Percentiles rank a stretch among this genome's conserved stretches.
phyloP scores from a whole-genome alignment of 176 grass and related monocot genomes.

The Alloteropsis semialata region DNA sequence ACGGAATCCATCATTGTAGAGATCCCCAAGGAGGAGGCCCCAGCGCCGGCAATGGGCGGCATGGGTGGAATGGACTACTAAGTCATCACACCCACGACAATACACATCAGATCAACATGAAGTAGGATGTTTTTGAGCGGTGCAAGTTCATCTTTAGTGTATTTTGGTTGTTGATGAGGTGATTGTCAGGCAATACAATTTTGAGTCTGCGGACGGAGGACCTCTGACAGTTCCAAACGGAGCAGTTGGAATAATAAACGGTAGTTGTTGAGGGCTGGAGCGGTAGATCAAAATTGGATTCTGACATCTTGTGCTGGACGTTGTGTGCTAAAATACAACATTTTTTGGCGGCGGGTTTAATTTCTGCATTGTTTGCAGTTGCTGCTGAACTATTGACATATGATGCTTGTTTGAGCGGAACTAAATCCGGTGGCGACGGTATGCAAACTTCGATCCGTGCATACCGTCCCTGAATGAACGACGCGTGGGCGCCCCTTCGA shows the following conservation, averaged over 20 bases:
- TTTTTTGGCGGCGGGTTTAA: background rate
- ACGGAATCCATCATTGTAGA: conserved; percentile 93
- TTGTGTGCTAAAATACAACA: background rate
- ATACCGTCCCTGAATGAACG: too few species aligned
- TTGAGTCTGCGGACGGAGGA: conserved; percentile 37
- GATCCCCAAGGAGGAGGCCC: conserved; percentile 79
- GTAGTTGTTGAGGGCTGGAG: conserved; percentile 10
- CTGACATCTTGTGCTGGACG: conserved; percentile 20
- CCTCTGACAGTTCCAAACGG: conserved; percentile 14
- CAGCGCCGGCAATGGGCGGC: conserved; percentile 62
- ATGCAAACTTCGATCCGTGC: too few species aligned
- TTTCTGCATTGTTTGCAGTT: background rate
- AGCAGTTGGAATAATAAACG: conserved; percentile 9
- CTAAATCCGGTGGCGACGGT: too few species aligned
- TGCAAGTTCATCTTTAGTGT: conserved; percentile 44
- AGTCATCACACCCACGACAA: background rate
- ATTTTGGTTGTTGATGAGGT: conserved; percentile 25
- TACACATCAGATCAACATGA: conserved; percentile 17
- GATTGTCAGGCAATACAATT: conserved; percentile 28
- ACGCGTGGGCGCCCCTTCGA: too few species aligned
- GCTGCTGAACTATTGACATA: too few species aligned
- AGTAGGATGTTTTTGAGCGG: conserved; percentile 42
- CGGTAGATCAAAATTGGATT: conserved; percentile 23
- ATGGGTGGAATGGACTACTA: conserved; percentile 98
- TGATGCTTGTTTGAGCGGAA: too few species aligned